A percentile compares a stretch with the other conserved stretches of the same genome.
Conservation (phyloP, 176 grass and related monocot genomes). For the Ampelocalamus luodianensis region DNA sequence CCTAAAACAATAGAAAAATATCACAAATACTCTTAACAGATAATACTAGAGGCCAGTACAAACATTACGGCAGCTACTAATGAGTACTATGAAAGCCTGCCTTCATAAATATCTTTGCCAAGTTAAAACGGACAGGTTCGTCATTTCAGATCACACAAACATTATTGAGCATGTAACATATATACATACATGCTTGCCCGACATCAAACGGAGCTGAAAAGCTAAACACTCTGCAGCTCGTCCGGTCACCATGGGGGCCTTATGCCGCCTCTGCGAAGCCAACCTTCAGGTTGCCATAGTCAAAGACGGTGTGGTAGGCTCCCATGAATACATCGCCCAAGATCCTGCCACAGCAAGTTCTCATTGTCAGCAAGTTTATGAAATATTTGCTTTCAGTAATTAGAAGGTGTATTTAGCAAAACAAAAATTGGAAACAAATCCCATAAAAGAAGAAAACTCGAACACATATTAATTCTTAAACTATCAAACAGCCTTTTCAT, state of each 20-base stretch:
- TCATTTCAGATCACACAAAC: conserved; percentile 25
- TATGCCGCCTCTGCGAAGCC: conserved; percentile 79
- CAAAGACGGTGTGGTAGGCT: conserved; percentile 89
- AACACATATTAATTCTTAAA: not conserved
- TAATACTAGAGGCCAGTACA: not conserved
- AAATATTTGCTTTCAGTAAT: not conserved
- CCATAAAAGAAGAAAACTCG: not conserved
- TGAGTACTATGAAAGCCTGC: not conserved
- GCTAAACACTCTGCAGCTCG: not conserved
- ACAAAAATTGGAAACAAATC: not conserved
- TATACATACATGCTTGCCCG: conserved; percentile 9
- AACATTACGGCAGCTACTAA: not conserved
- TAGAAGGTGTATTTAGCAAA: not conserved
- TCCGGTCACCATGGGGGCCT: conserved; percentile 1
- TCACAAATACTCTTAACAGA: too few relatives aligned
- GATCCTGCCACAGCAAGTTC: conserved; percentile 53
- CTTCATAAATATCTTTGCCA: conserved; percentile 24
- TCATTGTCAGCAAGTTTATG: not conserved
- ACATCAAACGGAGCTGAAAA: not conserved
- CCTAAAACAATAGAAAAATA: too few relatives aligned
- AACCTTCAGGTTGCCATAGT: conserved; percentile 84
- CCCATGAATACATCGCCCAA: conserved; percentile 96
- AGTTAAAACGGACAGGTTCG: conserved; percentile 12
- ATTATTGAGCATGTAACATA: conserved; percentile 40
- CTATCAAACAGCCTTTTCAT: not conserved